Conservation (phyloP, 768 basidiomycete genomes). For the Leccinum disarticulatum region DNA sequence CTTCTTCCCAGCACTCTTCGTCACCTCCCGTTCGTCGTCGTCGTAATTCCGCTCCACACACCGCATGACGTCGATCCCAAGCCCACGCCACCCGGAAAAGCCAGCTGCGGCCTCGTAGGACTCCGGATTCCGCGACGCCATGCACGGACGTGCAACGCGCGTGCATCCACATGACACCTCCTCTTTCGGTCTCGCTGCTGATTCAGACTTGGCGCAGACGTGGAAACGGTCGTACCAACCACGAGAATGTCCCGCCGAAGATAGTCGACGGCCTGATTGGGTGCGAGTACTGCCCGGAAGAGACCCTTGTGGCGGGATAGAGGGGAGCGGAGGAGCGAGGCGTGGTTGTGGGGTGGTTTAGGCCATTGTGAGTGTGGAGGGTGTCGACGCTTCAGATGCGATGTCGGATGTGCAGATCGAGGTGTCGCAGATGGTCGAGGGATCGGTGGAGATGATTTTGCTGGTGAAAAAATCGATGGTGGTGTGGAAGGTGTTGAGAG, state of each 20-base stretch:
- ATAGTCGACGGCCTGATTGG: slow-evolving; percentile 25
- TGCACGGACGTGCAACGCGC: slow-evolving; percentile 1
- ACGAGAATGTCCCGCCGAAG: slow-evolving; percentile 24
- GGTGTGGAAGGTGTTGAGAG: not conserved
- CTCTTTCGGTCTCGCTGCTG: not conserved
- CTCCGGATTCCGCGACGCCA: slow-evolving; percentile 15
- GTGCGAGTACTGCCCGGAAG: slow-evolving; percentile 22
- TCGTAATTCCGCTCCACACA: not conserved
- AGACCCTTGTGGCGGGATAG: slow-evolving; percentile 26
- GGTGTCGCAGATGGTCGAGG: slow-evolving; percentile 5
- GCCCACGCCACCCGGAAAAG: too few relatives aligned
- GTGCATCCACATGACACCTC: not conserved
- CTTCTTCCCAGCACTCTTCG: not conserved
- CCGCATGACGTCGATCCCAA: too few relatives aligned
- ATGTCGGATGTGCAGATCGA: slow-evolving; percentile 9
- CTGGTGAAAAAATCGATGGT: not conserved
- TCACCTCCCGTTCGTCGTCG: not conserved
- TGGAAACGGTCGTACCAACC: not conserved
- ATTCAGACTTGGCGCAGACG: not conserved
- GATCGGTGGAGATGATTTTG: slow-evolving; percentile 2
- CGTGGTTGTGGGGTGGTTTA: slow-evolving; percentile 30
- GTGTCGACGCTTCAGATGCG: slow-evolving; percentile 11
- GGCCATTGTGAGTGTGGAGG: slow-evolving; percentile 16
- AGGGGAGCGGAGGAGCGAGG: slow-evolving; percentile 28
- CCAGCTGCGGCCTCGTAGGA: slow-evolving; percentile 33